Base-by-base conservation (phyloP, 306 rosid species). In the Pyrus pyrifolia region DNA sequence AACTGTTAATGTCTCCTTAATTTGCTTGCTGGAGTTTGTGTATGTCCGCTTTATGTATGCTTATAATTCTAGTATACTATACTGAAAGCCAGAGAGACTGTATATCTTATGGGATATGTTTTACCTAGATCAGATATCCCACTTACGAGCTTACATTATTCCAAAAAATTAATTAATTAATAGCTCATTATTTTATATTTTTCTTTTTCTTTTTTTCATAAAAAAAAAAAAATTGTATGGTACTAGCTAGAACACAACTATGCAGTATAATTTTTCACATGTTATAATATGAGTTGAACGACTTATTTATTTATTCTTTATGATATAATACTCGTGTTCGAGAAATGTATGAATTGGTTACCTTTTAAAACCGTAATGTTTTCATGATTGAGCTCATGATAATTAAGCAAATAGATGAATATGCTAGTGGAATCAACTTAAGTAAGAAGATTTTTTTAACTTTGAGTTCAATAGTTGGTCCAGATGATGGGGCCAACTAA, bases 11-110 rank as follows among this genome's bases (percentile, higher is more conserved):
- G 67, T 71, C 74, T 31, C 78, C 77, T 70, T 76, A 65, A 42
- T 76, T 76, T 71, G 70, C 72, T 76, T 71, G 78, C 81, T 71
- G 81, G 75, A 81, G 64, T 75, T 59, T 74, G 71, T 67, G 78
- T 73, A 68, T 72, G 77, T 72, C 77, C 68, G 31, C 63, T 45
- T 29, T 68, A 68, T 40, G 31, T 58, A 68, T 55, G 30, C 74
- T 51, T 53, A 19, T 8, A 29, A 51, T 7, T 21, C 45, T 9
- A 64, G 38, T 64, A 64, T 17, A 31, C 13, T 15, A 64, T 64
- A 31, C 27, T 33, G 11, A 66, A 66, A 66, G 70, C 49, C 49
- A 11, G 70, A 33, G 29, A 66, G 27, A 27, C 33, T 62, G 17
- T 29, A 14, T 33, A 65, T 66, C 49, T 35, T 66, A 66, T 35